Base-by-base conservation (phyloP, 164 flowering plant species). In the Annona squamosa region DNA sequence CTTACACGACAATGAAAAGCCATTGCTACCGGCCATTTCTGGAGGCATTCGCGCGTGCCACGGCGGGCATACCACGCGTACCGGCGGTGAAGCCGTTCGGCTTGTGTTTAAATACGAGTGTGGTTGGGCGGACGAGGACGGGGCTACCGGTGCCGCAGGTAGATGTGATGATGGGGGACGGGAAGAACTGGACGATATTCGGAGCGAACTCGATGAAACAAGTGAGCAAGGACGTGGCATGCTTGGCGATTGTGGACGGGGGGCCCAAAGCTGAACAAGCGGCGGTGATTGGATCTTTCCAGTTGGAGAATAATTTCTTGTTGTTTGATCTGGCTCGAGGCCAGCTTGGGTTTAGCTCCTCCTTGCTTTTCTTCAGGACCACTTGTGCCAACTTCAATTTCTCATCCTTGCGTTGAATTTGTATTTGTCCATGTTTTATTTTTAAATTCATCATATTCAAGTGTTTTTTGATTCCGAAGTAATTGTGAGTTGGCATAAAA, bases 181-280 rank as follows among this genome's bases (percentile, higher is more conserved):
- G 80, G 12, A 56, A 62, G 71, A 75, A 75, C 67, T 81, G 86
- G 86, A 77, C 80, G 26, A 79, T 82, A 3, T 80, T 77, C 18
- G 84, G 84, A 6, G 74, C 75, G 0, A 85, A 83, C 65, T 80
- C 81, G 5, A 76, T 84, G 84, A 72, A 65, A 46, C 76, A 68
- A 18, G 78, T 82, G 3, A 63, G 75, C 0, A 47, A 74, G 3
- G 73, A 78, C 43, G 77, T 75, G 48, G 78, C 79, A 1, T 83
- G 87, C 64, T 64, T 83, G 4, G 85, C 85, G 10, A 75, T 82
- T 44, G 66, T 81, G 1, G 81, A 85, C 69, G 85, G 84, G 5
- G 87, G 87, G 18, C 17, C 18, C 71, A 80, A 12, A 17, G 75
- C 78, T 2, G 70, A 73, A 19, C 63, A 74, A 18, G 72, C 78